Evolutionary conservation across 192 early-diverging fungal genomes (phyloP).

Genomic region (Phycomyces nitens): DNA sequence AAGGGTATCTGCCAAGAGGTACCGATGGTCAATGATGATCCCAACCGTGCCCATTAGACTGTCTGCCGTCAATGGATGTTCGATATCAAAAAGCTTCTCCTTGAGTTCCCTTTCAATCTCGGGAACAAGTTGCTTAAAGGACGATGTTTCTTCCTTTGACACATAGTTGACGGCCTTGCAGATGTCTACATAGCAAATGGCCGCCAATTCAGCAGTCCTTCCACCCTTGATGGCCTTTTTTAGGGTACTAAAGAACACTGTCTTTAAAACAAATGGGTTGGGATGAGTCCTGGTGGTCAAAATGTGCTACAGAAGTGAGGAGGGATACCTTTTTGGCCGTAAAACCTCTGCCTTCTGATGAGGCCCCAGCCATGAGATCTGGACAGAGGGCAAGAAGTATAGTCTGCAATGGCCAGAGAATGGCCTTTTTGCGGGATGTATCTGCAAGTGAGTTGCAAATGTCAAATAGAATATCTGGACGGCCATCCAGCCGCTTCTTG

Average conservation of each 20-base stretch:
- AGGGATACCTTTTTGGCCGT: slow-evolving; percentile 30
- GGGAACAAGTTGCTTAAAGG: slow-evolving; percentile 60
- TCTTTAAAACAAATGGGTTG: slow-evolving; percentile 26
- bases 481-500: slow-evolving; percentile 56
- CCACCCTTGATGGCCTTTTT: slow-evolving; percentile 50
- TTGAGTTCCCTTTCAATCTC: slow-evolving; percentile 77
- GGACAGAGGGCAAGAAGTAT: slow-evolving; percentile 86
- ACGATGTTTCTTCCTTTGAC: slow-evolving; percentile 55
- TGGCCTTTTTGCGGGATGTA: slow-evolving; percentile 56
- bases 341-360: slow-evolving; percentile 27
- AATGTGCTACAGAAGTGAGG: too few relatives aligned
- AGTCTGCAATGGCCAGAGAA: slow-evolving; percentile 86
- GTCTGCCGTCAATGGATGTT: slow-evolving; percentile 41
- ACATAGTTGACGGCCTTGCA: slow-evolving; percentile 71
- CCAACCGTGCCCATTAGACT: slow-evolving; percentile 30
- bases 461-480: slow-evolving; percentile 76
- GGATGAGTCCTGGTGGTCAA: too few relatives aligned
- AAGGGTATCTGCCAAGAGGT: slow-evolving; percentile 69
- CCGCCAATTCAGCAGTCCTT: slow-evolving; percentile 62
- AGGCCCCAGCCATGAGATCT: slow-evolving; percentile 64
- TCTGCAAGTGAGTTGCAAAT: slow-evolving; percentile 61
- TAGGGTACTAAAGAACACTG: slow-evolving; percentile 49
- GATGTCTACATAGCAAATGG: slow-evolving; percentile 72
- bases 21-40: slow-evolving; percentile 71
- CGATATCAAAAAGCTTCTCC: slow-evolving; percentile 65